These are phyloP conservation scores for Syzygium aqueum DNA, from an alignment of 345 rosid genomes.

Conservation along the genomic window DNA sequence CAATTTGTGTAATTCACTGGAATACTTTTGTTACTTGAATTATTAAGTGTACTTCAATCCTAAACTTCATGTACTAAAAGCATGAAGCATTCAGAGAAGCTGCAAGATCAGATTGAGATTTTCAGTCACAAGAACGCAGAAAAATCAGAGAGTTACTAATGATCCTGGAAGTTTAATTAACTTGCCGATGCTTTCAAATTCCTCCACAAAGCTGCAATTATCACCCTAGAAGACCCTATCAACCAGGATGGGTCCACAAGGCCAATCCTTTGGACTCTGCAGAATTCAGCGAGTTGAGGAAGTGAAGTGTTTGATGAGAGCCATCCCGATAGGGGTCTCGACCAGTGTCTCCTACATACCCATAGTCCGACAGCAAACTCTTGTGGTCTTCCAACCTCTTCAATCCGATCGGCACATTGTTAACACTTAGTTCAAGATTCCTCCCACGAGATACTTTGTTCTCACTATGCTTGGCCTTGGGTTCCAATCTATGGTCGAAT, in stretches of 20 bases:
- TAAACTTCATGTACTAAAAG: too few relatives aligned
- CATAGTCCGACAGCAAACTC: not conserved
- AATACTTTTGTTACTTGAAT: not conserved
- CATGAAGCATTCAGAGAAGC: not conserved
- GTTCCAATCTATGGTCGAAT: constrained; percentile 15
- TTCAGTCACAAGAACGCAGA: not conserved
- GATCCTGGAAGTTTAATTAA: not conserved
- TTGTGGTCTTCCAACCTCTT: constrained; percentile 7
- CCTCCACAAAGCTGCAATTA: constrained; percentile 32
- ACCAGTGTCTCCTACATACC: not conserved
- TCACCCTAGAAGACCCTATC: constrained; percentile 11
- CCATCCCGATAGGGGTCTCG: constrained; percentile 1
- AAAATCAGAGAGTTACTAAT: not conserved
- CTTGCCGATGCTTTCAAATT: constrained; percentile 8
- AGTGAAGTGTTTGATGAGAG: constrained; percentile 20
- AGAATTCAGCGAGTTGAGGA: constrained; percentile 44
- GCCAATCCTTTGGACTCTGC: constrained; percentile 29
- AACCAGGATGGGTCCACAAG: constrained; percentile 19
- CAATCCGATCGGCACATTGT: not conserved
- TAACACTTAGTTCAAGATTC: constrained; percentile 3
- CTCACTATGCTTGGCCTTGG: constrained; percentile 10
- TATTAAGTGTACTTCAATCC: not conserved
- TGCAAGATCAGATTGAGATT: not conserved
- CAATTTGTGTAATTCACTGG: constrained; percentile 23
- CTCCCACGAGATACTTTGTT: constrained; percentile 4